phyloP scores from a whole-genome alignment of 1,284 basidiomycete genomes.

The Grifola frondosa region DNA sequence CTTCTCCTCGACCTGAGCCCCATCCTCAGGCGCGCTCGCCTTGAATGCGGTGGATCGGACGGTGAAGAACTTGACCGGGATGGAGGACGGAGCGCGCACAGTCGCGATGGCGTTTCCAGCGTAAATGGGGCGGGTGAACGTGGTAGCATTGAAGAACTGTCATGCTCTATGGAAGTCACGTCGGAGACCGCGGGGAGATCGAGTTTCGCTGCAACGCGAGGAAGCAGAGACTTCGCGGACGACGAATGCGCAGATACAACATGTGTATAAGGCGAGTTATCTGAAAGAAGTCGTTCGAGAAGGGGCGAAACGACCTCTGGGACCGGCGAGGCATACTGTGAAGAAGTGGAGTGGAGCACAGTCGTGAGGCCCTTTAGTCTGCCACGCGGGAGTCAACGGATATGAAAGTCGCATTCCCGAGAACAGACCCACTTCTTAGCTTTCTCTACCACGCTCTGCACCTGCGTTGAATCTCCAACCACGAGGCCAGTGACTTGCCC shows the following conservation, averaged over 20 bases:
- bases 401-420: background rate
- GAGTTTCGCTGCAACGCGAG: constrained; percentile 87
- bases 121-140: constrained; percentile 94
- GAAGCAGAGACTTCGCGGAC: constrained; percentile 74
- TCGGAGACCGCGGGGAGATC: constrained; percentile 90
- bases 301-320: constrained; percentile 46
- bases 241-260: constrained; percentile 82
- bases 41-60: constrained; percentile 94
- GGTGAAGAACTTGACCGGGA: constrained; percentile 92
- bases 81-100: constrained; percentile 72
- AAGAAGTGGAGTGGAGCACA: constrained; percentile 42
- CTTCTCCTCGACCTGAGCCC: constrained; percentile 58
- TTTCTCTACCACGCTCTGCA: constrained; percentile 69
- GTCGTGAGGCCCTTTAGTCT: constrained; percentile 49
- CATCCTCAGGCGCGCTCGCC: constrained; percentile 57
- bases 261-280: constrained; percentile 72
- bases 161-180: constrained; percentile 81
- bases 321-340: constrained; percentile 48
- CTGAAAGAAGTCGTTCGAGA: constrained; percentile 40
- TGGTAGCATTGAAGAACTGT: constrained; percentile 67
- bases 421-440: constrained; percentile 71
- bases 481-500: constrained; percentile 89
- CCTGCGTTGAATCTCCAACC: constrained; percentile 71
- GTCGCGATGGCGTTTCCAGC: constrained; percentile 98
- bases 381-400: constrained; percentile 1